These are phyloP conservation scores for Fraxinus pennsylvanica DNA, from an alignment of 257 asterid genomes.

Conservation along the genomic window DNA sequence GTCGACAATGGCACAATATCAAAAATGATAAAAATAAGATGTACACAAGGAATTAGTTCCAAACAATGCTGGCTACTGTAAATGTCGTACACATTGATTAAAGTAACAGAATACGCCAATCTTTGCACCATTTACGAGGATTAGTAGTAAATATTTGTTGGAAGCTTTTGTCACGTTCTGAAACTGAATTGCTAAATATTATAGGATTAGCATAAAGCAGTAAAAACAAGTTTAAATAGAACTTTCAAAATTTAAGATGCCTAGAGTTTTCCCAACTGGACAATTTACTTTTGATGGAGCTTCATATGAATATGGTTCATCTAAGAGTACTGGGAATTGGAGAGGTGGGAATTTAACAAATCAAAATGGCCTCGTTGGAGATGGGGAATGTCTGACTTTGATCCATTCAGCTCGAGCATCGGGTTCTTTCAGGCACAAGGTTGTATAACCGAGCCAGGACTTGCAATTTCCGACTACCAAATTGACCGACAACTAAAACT, in stretches of 20 bases:
- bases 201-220: background rate
- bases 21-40: too few species aligned
- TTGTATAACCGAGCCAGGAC: too few species aligned
- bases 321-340: background rate
- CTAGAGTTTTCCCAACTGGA: background rate
- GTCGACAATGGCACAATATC: too few species aligned
- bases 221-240: too few species aligned
- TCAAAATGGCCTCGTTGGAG: conserved; percentile 21
- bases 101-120: background rate
- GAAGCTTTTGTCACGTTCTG: background rate
- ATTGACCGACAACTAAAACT: conserved; percentile 18
- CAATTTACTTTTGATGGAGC: background rate
- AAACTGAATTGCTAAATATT: too few species aligned
- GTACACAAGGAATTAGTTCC: background rate
- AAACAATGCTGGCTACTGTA: too few species aligned
- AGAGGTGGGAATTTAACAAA: conserved; percentile 16
- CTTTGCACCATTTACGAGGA: background rate
- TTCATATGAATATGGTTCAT: conserved; percentile 4
- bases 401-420: background rate
- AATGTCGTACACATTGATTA: background rate
- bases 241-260: background rate
- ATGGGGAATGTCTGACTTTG: conserved; percentile 22
- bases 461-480: conserved; percentile 13
- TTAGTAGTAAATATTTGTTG: background rate
- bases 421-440: too few species aligned